Percentiles rank a stretch among this genome's conserved stretches.
Conservation (phyloP, 345 rosid genomes). For the Acer campestre region DNA sequence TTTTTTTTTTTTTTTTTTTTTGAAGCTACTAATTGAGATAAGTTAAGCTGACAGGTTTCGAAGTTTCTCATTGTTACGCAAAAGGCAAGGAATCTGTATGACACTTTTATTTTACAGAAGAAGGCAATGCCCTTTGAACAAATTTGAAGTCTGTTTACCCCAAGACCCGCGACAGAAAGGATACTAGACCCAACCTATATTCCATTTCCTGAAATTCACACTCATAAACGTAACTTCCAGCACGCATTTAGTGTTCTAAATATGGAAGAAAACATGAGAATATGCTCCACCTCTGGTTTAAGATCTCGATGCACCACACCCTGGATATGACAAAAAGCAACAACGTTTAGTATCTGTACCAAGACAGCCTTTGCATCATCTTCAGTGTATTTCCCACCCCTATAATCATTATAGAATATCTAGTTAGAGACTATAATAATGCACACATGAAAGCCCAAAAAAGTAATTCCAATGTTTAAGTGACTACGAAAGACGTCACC, state of each 20-base stretch:
- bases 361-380: slow-evolving; percentile 84
- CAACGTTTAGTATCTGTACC: slow-evolving; percentile 80
- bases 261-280: slow-evolving; percentile 19
- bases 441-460: neutral
- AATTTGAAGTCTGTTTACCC: neutral
- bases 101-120: neutral
- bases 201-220: neutral
- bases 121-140: neutral
- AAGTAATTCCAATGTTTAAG: slow-evolving; percentile 6
- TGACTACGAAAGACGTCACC: slow-evolving; percentile 43
- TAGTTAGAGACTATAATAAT: slow-evolving; percentile 27
- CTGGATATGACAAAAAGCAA: slow-evolving; percentile 93
- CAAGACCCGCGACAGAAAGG: neutral
- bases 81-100: neutral
- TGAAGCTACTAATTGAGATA: neutral
- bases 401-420: slow-evolving; percentile 24
- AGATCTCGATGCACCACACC: slow-evolving; percentile 98
- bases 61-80: neutral
- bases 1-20: too few species aligned
- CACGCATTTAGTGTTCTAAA: slow-evolving; percentile 9
- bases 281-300: slow-evolving; percentile 81
- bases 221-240: neutral
- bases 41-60: slow-evolving; percentile 2
- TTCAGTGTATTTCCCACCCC: slow-evolving; percentile 94
- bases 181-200: neutral